Base-by-base conservation (phyloP, 2,329 filamentous ascomycete genomes). In the Cercospora sp. region DNA sequence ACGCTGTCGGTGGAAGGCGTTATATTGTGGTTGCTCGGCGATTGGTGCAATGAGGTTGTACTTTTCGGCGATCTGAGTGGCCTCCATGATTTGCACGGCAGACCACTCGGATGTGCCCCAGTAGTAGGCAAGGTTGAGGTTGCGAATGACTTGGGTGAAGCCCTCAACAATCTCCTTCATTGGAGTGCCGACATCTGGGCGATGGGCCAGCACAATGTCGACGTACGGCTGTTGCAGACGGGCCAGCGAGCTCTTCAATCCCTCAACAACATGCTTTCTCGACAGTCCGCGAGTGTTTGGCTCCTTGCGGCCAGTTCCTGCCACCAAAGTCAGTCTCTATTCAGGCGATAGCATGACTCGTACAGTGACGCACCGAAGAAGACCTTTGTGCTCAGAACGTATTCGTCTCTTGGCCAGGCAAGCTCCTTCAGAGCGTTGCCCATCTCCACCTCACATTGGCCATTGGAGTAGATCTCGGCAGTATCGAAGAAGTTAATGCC, bases 191-290 rank as follows among this genome's bases (percentile, higher is more conserved):
- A 81, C 79, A 67, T 90, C 88, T 16, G 86, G 85, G 28, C 87
- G 82, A 77, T 90, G 87, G 3, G 87, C 87, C 64, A 89, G 86
- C 42, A 89, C 84, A 55, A 90, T 80, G 76, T 90, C 88, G 64
- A 90, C 88, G 74, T 91, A 92, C n/a, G 85, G 84, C 64, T 87
- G 83, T 74, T 89, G 83, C 61, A 91, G 82, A 30, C 89, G 83
- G 71, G 82, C 79, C n/a, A 89, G 78, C 1, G 83, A 87, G 76
- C 81, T 82, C 80, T 88, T 86, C 63, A 88, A 79, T 33, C 87
- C 87, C 78, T 89, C 83, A n/a, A 84, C 79, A 60, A 85, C 81
- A 77, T 85, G 83, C 79, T 84, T 84, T 76, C 79, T 80, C 65
- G 79, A 82, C 45, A 84, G 75, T 62, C 83, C 83, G 48, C 82